Evolutionary conservation across 305 asterid genomes (phyloP).

Genomic region (Solanum hybrid): DNA sequence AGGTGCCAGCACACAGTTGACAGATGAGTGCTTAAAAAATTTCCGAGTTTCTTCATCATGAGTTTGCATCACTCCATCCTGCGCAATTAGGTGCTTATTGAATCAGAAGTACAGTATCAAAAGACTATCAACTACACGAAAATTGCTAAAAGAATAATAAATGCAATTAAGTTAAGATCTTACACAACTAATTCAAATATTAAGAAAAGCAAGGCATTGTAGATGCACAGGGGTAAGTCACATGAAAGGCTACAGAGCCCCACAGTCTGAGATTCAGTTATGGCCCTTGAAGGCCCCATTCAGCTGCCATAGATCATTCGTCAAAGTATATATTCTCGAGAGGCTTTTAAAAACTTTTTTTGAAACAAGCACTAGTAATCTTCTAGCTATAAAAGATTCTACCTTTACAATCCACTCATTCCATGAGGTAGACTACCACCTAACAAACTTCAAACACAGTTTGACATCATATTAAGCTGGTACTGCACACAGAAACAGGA

Average conservation of each 20-base stretch:
- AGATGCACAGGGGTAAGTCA: neutral
- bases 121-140: neutral
- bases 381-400: neutral
- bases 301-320: neutral
- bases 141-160: neutral
- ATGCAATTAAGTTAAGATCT: neutral
- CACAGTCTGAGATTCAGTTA: neutral
- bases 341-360: neutral
- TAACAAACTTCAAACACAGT: neutral
- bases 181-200: neutral
- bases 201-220: neutral
- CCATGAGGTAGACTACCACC: neutral
- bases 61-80: constrained; percentile 91
- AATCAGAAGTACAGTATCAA: neutral
- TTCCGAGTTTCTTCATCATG: constrained; percentile 92
- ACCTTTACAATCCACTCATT: neutral
- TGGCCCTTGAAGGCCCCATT: neutral
- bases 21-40: constrained; percentile 88
- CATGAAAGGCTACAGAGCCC: neutral
- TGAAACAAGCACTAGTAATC: neutral
- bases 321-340: neutral
- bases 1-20: constrained; percentile 80
- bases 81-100: constrained; percentile 10
- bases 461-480: neutral
- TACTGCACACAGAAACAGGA: neutral